phyloP scores from a whole-genome alignment of 208 protist genomes.

The Novymonas esmeraldas region DNA sequence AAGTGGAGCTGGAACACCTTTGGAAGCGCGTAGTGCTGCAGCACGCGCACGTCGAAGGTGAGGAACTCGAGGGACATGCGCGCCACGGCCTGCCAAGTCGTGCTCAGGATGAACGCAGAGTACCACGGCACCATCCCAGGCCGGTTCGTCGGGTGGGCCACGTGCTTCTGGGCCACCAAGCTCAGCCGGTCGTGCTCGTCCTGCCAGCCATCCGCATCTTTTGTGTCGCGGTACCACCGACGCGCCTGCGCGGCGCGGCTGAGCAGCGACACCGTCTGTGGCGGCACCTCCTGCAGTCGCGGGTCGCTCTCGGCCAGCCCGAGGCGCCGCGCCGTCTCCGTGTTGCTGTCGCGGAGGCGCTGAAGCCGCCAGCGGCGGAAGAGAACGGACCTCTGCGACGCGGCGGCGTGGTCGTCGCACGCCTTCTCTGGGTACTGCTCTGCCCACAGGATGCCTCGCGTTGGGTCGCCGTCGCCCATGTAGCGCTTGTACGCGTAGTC shows the following conservation, averaged over 20 bases:
- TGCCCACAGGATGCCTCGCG: conserved; percentile 77
- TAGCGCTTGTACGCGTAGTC: conserved; percentile 78
- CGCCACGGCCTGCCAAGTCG: conserved; percentile 61
- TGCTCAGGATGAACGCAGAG: conserved; percentile 74
- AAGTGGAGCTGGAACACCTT: conserved; percentile 75
- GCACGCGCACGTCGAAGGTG: conserved; percentile 73
- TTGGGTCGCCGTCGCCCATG: conserved; percentile 54
- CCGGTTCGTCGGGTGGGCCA: conserved; percentile 55
- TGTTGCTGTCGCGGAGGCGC: not conserved
- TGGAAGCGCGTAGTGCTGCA: conserved; percentile 42
- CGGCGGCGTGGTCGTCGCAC: not conserved
- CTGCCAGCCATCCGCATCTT: conserved; percentile 15
- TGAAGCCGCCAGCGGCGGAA: conserved; percentile 15
- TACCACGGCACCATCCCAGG: conserved; percentile 88
- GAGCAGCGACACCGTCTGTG: conserved; percentile 9
- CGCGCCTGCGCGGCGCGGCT: not conserved
- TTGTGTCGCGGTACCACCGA: not conserved
- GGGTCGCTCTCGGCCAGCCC: conserved; percentile 20
- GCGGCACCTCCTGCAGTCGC: conserved; percentile 13
- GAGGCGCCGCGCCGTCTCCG: not conserved
- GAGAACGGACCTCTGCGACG: conserved; percentile 1
- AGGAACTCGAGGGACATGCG: conserved; percentile 65
- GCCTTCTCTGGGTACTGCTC: conserved; percentile 53
- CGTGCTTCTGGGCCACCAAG: conserved; percentile 1
- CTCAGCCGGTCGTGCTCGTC: conserved; percentile 20